These are phyloP conservation scores for Diaporthe vexans DNA, from an alignment of 2,329 filamentous ascomycete genomes.

Conservation along the genomic window DNA sequence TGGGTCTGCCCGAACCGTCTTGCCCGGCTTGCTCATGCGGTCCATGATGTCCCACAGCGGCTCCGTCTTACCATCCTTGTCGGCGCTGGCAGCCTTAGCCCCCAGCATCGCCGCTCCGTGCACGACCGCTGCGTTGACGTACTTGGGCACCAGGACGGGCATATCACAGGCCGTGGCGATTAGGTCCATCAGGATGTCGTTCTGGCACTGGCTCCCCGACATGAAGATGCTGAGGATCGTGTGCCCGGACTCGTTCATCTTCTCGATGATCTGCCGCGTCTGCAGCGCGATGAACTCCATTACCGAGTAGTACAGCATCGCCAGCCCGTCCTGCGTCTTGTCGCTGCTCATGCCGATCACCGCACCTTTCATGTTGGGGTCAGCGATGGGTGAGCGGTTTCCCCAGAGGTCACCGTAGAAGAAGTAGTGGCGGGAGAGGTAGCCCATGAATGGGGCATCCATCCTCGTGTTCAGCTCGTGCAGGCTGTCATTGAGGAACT, in stretches of 20 bases:
- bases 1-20: constrained; percentile 81
- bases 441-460: constrained; percentile 82
- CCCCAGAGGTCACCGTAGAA: constrained; percentile 99
- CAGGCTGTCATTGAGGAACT: constrained; percentile 92
- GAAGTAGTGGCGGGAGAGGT: constrained; percentile 94
- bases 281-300: constrained; percentile 99
- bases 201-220: constrained; percentile 98
- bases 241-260: constrained; percentile 94
- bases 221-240: constrained; percentile 95
- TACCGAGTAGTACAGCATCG: constrained; percentile 92
- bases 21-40: constrained; percentile 94
- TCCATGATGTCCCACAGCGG: constrained; percentile 98
- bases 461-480: constrained; percentile 78
- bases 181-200: constrained; percentile 90
- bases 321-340: constrained; percentile 87
- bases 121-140: constrained; percentile 95
- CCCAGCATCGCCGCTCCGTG: constrained; percentile 99
- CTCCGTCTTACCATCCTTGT: constrained; percentile 83
- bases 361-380: constrained; percentile 92
- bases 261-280: constrained; percentile 93
- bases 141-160: constrained; percentile 93
- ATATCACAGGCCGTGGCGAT: constrained; percentile 92
- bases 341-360: constrained; percentile 90
- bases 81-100: constrained; percentile 92
- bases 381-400: constrained; percentile 93